phyloP scores from a whole-genome alignment of 2,329 filamentous ascomycete genomes.

The Coniella lustricola region DNA sequence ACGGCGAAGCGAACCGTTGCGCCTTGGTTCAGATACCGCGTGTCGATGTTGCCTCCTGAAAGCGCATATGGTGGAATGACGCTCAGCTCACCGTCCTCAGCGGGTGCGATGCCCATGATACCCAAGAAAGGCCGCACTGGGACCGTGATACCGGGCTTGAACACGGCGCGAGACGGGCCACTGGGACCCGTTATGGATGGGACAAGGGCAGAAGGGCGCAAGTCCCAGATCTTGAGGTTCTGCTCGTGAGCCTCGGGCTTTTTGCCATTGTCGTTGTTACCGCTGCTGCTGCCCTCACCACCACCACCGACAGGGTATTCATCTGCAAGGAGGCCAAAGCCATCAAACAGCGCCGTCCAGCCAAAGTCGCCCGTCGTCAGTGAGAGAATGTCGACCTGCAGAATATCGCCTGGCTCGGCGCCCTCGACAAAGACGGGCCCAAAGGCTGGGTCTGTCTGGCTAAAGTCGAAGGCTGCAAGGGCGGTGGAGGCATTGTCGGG shows the following conservation, averaged over 20 bases:
- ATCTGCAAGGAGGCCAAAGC: constrained; percentile 42
- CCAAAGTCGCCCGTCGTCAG: constrained; percentile 39
- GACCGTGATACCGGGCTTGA: constrained; percentile 40
- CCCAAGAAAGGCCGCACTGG: constrained; percentile 46
- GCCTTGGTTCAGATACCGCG: constrained; percentile 40
- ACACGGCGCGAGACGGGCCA: constrained; percentile 27
- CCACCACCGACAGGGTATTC: constrained; percentile 30
- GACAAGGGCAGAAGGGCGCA: constrained; percentile 21
- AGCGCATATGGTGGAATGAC: constrained; percentile 42
- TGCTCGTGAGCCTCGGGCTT: no score
- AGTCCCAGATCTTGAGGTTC: constrained; percentile 41
- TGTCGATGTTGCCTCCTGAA: constrained; percentile 49
- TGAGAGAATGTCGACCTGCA: constrained; percentile 43
- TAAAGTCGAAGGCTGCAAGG: constrained; percentile 33
- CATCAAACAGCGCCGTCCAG: constrained; percentile 45
- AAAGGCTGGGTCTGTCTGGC: constrained; percentile 39
- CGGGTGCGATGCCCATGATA: constrained; percentile 43
- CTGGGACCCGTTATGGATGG: constrained; percentile 20
- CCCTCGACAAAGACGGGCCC: constrained; percentile 43
- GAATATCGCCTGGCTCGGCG: constrained; percentile 43
- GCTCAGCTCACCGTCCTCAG: constrained; percentile 34
- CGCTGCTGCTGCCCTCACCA: no score
- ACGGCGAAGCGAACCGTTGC: constrained; percentile 42
- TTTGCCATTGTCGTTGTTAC: no score
- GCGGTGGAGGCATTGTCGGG: constrained; percentile 32